Evolutionary conservation across 2,329 filamentous ascomycete species (phyloP).

Genomic region (Pseudogymnoascus sp.): DNA sequence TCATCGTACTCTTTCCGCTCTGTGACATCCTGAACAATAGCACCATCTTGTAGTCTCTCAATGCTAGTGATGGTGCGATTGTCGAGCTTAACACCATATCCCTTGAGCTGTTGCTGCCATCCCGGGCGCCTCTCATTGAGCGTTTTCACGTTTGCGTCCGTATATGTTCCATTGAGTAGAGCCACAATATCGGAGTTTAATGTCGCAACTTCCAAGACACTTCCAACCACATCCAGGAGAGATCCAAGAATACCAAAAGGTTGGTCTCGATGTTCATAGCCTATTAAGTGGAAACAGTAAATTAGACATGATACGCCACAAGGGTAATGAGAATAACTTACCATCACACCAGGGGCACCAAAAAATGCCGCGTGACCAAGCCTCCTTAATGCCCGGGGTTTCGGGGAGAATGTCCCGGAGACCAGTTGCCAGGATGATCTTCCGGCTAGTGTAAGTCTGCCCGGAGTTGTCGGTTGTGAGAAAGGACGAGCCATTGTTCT

Average conservation of each 20-base stretch:
- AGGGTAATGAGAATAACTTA: not conserved
- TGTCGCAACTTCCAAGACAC: slow-evolving; percentile 47
- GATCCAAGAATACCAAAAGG: slow-evolving; percentile 46
- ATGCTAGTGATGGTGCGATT: slow-evolving; percentile 48
- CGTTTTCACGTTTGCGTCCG: slow-evolving; percentile 33
- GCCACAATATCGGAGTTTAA: slow-evolving; percentile 41
- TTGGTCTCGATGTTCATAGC: slow-evolving; percentile 53
- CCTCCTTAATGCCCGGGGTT: slow-evolving; percentile 47
- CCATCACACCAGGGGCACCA: slow-evolving; percentile 62
- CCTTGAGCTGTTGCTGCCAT: slow-evolving; percentile 44
- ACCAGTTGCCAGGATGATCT: slow-evolving; percentile 49
- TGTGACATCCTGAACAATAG: slow-evolving; percentile 3
- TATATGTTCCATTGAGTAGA: slow-evolving; percentile 51
- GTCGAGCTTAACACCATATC: slow-evolving; percentile 47
- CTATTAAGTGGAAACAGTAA: slow-evolving; percentile 25
- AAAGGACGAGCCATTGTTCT: slow-evolving; percentile 40
- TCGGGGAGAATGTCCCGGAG: slow-evolving; percentile 44
- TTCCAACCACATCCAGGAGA: slow-evolving; percentile 38
- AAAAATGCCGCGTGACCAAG: slow-evolving; percentile 54
- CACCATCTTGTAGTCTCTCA: slow-evolving; percentile 37
- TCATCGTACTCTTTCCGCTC: slow-evolving; percentile 41
- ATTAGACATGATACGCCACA: not conserved
- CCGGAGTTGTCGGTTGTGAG: slow-evolving; percentile 33
- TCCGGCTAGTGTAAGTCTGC: slow-evolving; percentile 38
- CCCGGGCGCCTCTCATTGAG: slow-evolving; percentile 34